Conservation (phyloP, 2,329 filamentous ascomycete species). For the Fusarium sp. region DNA sequence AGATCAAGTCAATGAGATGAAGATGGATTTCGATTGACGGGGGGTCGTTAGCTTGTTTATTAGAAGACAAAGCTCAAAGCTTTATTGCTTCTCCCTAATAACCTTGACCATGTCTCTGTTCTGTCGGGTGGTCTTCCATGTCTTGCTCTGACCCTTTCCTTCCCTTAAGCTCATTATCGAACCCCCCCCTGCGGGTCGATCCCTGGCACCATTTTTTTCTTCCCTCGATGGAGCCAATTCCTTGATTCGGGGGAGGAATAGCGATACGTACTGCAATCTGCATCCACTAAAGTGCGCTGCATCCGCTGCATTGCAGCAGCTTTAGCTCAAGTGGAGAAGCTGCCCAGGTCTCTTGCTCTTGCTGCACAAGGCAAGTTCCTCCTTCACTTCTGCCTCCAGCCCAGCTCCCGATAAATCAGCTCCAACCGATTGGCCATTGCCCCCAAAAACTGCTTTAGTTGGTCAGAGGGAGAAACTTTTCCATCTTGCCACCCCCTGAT, state of each 20-base stretch:
- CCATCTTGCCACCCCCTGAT: slow-evolving; percentile 4
- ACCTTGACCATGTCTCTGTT: background rate
- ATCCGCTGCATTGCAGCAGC: slow-evolving; percentile 8
- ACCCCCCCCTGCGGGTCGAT: slow-evolving; percentile 18
- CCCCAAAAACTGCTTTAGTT: slow-evolving; percentile 5
- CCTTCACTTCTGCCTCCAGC: background rate
- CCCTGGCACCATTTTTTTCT: slow-evolving; percentile 11
- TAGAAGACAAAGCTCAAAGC: background rate
- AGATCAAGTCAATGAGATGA: slow-evolving; percentile 1
- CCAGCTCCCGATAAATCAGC: slow-evolving; percentile 14
- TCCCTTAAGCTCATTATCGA: slow-evolving; percentile 18
- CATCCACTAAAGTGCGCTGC: slow-evolving; percentile 4
- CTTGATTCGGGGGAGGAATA: slow-evolving; percentile 25
- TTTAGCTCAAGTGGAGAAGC: slow-evolving; percentile 20
- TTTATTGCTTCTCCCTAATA: slow-evolving; percentile 11
- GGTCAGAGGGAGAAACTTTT: slow-evolving; percentile 1
- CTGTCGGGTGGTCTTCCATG: background rate
- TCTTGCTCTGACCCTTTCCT: background rate
- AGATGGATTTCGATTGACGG: background rate
- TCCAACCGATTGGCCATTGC: slow-evolving; percentile 24
- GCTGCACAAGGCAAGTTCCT: background rate
- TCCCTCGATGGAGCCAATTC: slow-evolving; percentile 5
- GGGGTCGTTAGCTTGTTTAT: slow-evolving; percentile 2
- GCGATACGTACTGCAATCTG: slow-evolving; percentile 4
- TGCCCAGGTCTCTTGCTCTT: background rate